Percentiles rank a stretch among this genome's conserved stretches.
Evolutionary conservation across 192 early-diverging fungal genomes (phyloP).

Genomic region (Phycomyces nitens): DNA sequence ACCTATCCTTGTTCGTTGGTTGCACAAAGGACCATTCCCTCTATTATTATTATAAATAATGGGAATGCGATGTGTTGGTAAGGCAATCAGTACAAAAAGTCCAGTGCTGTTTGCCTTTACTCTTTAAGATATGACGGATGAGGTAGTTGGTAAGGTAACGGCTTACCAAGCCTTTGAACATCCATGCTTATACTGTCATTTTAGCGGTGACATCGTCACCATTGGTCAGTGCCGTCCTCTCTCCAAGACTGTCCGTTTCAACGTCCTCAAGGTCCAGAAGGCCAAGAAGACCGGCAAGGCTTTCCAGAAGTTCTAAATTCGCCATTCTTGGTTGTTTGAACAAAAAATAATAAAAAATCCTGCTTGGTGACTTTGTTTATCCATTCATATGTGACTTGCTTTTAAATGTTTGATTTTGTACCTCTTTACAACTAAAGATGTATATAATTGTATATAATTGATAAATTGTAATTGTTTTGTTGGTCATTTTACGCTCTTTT

Average conservation of each 20-base stretch:
- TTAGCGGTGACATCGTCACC: constrained; percentile 86
- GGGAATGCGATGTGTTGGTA: background rate
- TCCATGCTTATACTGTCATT: constrained; percentile 16
- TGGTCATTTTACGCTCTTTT: too few species aligned
- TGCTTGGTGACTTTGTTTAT: too few species aligned
- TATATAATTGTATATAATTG: too few species aligned
- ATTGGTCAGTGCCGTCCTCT: constrained; percentile 99
- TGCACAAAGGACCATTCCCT: constrained; percentile 4
- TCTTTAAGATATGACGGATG: constrained; percentile 11
- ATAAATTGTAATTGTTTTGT: too few species aligned
- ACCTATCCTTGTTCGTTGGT: constrained; percentile 19
- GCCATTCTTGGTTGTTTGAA: too few species aligned
- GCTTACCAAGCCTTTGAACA: constrained; percentile 40
- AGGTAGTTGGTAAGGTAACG: constrained; percentile 44
- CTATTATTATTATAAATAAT: background rate
- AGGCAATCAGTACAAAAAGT: background rate
- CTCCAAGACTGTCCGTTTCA: constrained; percentile 99
- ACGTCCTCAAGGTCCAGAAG: constrained; percentile 97
- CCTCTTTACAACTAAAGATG: too few species aligned
- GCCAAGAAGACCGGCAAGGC: constrained; percentile 76
- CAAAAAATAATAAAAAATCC: too few species aligned
- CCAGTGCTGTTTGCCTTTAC: background rate
- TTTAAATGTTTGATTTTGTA: too few species aligned
- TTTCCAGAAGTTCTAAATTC: constrained; percentile 87
- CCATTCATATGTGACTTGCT: too few species aligned